These are phyloP conservation scores for Trichoderma harzianum DNA, from an alignment of 2,329 filamentous ascomycete species.

Conservation along the genomic window DNA sequence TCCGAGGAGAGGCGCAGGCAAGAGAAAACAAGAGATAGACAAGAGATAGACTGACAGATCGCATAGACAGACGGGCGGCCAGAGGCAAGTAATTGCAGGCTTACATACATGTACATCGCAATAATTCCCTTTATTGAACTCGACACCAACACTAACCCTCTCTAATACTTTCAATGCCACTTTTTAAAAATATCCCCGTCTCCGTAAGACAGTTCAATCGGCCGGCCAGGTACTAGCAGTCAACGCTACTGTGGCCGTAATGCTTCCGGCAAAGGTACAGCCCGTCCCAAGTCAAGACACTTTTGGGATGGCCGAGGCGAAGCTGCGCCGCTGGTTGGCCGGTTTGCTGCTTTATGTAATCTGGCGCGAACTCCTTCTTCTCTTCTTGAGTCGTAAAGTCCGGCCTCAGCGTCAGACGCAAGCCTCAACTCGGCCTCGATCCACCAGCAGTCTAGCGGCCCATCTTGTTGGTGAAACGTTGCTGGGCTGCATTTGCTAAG, in stretches of 20 bases:
- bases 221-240: neutral
- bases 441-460: neutral
- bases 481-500: neutral
- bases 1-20: neutral
- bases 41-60: neutral
- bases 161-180: neutral
- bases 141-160: neutral
- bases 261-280: neutral
- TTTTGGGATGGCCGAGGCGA: neutral
- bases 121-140: neutral
- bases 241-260: neutral
- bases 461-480: conserved; percentile 15
- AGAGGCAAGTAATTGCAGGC: too few species aligned
- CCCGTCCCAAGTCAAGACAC: neutral
- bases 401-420: conserved; percentile 5
- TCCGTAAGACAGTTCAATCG: neutral
- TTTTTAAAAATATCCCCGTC: neutral
- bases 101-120: too few species aligned
- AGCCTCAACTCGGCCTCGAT: conserved; percentile 13
- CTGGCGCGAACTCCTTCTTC: conserved; percentile 1
- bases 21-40: neutral
- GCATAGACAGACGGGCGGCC: neutral
- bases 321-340: neutral
- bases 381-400: neutral
- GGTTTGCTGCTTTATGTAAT: neutral